Conservation (phyloP, 2,329 filamentous ascomycete species). For the Monilinia fructigena region DNA sequence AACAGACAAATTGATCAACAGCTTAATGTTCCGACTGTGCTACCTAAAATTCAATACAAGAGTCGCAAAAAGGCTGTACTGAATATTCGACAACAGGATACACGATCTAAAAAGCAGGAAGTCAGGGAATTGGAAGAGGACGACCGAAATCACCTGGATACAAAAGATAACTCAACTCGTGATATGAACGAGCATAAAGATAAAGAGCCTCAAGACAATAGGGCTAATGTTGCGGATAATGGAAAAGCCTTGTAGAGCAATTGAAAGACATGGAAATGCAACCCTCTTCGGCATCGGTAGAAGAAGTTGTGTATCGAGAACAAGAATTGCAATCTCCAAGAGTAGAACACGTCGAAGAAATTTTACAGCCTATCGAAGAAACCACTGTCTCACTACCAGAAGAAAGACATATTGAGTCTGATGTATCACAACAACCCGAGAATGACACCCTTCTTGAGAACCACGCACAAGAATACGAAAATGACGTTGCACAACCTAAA, state of each 20-base stretch:
- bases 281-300: too few species aligned
- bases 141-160: background rate
- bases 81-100: background rate
- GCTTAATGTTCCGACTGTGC: conserved; percentile 32
- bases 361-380: background rate
- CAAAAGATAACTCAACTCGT: background rate
- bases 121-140: background rate
- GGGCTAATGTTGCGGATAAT: background rate
- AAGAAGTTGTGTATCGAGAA: background rate
- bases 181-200: conserved; percentile 3
- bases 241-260: background rate
- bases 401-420: background rate
- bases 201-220: background rate
- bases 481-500: background rate
- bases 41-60: conserved; percentile 33
- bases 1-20: conserved; percentile 36
- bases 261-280: background rate
- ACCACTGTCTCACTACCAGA: background rate
- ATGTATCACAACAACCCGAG: background rate
- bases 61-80: conserved; percentile 30
- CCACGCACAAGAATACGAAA: background rate
- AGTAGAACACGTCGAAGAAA: background rate
- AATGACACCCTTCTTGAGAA: background rate
- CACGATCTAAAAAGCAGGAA: background rate
- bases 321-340: background rate